phyloP scores from a whole-genome alignment of 768 basidiomycete genomes.

The Phylloporus arenicola region DNA sequence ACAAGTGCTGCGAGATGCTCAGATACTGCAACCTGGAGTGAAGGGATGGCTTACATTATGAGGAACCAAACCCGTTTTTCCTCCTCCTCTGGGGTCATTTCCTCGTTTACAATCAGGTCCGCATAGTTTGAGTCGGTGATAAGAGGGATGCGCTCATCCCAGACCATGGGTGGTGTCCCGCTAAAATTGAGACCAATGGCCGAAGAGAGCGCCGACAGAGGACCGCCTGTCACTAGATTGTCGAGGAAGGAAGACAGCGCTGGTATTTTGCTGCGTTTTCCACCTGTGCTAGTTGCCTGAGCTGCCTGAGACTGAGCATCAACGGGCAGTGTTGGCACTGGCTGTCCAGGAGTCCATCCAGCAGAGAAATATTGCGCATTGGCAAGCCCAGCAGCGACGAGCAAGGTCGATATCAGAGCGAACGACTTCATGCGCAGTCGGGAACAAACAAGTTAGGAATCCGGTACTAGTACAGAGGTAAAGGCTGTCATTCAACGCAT shows the following conservation, averaged over 20 bases:
- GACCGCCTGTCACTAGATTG: slow-evolving; percentile 44
- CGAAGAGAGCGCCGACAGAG: slow-evolving; percentile 49
- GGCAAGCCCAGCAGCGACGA: slow-evolving; percentile 14
- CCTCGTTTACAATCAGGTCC: slow-evolving; percentile 67
- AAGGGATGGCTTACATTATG: slow-evolving; percentile 52
- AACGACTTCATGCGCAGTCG: slow-evolving; percentile 45
- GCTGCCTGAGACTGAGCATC: slow-evolving; percentile 16
- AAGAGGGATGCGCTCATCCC: slow-evolving; percentile 71
- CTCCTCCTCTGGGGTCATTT: slow-evolving; percentile 58
- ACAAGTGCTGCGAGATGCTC: slow-evolving; percentile 41
- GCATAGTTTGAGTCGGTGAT: slow-evolving; percentile 81
- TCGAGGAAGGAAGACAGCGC: slow-evolving; percentile 24
- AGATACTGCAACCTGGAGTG: not conserved
- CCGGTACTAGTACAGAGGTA: no score
- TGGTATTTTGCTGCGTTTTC: slow-evolving; percentile 12
- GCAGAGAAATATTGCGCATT: slow-evolving; percentile 71
- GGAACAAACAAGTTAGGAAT: no score
- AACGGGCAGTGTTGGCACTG: slow-evolving; percentile 30
- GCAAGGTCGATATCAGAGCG: slow-evolving; percentile 30
- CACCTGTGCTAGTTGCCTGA: slow-evolving; percentile 18
- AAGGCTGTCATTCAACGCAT: not conserved
- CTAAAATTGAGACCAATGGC: slow-evolving; percentile 69
- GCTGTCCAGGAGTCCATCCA: slow-evolving; percentile 79
- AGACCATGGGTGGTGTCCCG: slow-evolving; percentile 40
- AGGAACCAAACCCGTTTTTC: slow-evolving; percentile 70